Evolutionary conservation across 352 stramenopile genomes (phyloP), one percentile per base, ranked within the genome.

Genomic region (Phytopythium mirpurense): DNA sequence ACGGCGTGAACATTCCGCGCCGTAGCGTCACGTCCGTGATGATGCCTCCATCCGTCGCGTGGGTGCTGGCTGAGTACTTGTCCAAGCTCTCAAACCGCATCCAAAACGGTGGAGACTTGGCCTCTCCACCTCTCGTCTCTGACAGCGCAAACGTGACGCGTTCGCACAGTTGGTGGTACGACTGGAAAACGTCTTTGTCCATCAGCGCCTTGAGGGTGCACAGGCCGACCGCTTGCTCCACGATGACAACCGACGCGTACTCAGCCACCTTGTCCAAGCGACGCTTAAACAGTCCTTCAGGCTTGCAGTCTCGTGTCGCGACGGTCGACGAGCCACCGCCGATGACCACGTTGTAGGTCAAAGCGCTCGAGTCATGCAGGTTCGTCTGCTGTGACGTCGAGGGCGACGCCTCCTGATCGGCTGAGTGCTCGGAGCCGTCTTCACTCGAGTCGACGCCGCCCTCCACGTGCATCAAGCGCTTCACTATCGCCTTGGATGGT

Each of bases 31-130:
- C 51, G 35, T 51, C 46, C 12, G 16, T 24, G 44, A 74, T 21
- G 50, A 74, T 52, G 26, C 60, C 63, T 26, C 59, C 54, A 18
- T 50, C 56, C 7, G 15, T 34, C 38, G 57, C 18, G 45, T 61
- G 3, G 58, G 54, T 57, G 62, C 62, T 64, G 50, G 63, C 8
- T 4, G 34, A 16, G n/a, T 19, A 44, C 48, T 54, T 54, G 26
- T 81, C 70, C 18, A 68, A 64, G 41, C 62, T 67, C 62, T 83
- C 74, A 58, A 83, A 70, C 8, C 68, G 63, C 56, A 81, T 64
- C 72, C 72, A 83, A 38, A 83, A 81, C 2, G 57, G 45, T 36
- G 65, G 5, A 5, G 9, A 23, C 10, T 63, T 19, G 2, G 54
- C 58, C 43, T 68, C 48, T 4, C 41, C 14, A 0, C 23, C 14